phyloP scores from a whole-genome alignment of 2,329 filamentous ascomycete species.

The Cladophialophora bantiana region DNA sequence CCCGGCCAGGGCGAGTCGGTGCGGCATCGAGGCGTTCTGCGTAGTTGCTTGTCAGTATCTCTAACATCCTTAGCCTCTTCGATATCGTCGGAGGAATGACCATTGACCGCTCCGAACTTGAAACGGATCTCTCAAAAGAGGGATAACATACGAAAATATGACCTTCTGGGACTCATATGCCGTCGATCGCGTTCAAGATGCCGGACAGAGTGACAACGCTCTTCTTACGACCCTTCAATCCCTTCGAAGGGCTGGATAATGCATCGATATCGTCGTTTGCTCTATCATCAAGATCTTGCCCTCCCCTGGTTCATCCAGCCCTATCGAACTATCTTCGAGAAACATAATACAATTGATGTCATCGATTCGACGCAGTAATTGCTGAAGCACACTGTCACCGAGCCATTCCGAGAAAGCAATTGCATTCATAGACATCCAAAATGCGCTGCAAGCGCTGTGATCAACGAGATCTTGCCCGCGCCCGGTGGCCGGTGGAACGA shows the following conservation, averaged over 20 bases:
- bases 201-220: conserved; percentile 73
- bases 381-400: not conserved
- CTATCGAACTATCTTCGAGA: conserved; percentile 71
- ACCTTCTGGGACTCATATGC: conserved; percentile 78
- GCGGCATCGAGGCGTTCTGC: conserved; percentile 75
- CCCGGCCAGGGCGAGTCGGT: conserved; percentile 73
- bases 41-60: conserved; percentile 80
- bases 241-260: not conserved
- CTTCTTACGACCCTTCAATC: not conserved
- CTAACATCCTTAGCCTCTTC: not conserved
- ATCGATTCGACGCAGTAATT: not conserved
- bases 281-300: not conserved
- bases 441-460: conserved; percentile 70
- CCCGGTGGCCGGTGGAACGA: conserved; percentile 78
- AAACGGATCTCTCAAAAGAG: not conserved
- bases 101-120: not conserved
- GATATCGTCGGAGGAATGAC: not conserved
- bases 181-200: conserved; percentile 82
- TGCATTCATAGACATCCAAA: conserved; percentile 50
- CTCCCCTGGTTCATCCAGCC: conserved; percentile 54
- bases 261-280: not conserved
- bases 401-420: conserved; percentile 63
- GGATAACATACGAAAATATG: conserved; percentile 63
- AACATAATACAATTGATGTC: conserved; percentile 63
- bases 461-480: conserved; percentile 75